Evolutionary conservation across 345 rosid species (phyloP).

Genomic region (Citrus trifoliata): DNA sequence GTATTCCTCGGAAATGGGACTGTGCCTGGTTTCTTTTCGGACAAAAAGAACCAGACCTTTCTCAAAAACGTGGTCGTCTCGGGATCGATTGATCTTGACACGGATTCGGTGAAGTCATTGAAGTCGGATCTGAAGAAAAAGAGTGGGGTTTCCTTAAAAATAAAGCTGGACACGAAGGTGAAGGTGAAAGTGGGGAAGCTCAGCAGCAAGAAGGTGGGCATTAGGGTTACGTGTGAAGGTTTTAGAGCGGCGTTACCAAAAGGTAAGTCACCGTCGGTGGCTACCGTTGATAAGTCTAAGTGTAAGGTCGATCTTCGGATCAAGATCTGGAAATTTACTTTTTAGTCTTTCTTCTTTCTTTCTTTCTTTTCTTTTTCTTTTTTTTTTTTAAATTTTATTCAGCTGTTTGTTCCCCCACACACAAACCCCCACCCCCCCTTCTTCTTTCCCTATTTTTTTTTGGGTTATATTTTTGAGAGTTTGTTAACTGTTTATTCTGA

Average conservation of each 20-base stretch:
- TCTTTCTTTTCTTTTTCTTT: no score
- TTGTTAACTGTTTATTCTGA: slow-evolving; percentile 17
- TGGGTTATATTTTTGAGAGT: background rate
- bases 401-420: background rate
- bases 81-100: slow-evolving; percentile 59
- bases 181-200: slow-evolving; percentile 49
- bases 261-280: slow-evolving; percentile 68
- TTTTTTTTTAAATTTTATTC: background rate
- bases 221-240: slow-evolving; percentile 67
- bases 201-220: slow-evolving; percentile 74
- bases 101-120: slow-evolving; percentile 52
- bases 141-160: slow-evolving; percentile 42
- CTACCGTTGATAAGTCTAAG: slow-evolving; percentile 40
- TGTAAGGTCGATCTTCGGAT: slow-evolving; percentile 84
- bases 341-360: slow-evolving; percentile 14
- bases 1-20: slow-evolving; percentile 75
- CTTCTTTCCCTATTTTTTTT: background rate
- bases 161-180: slow-evolving; percentile 67
- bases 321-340: slow-evolving; percentile 92
- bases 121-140: slow-evolving; percentile 73
- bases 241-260: slow-evolving; percentile 62
- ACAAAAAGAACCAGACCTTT: slow-evolving; percentile 56
- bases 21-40: slow-evolving; percentile 49
- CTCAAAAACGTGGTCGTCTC: slow-evolving; percentile 55
- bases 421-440: no score